These are phyloP conservation scores for Colletotrichum kahawae DNA, from an alignment of 2,329 filamentous ascomycete genomes.

Conservation along the genomic window DNA sequence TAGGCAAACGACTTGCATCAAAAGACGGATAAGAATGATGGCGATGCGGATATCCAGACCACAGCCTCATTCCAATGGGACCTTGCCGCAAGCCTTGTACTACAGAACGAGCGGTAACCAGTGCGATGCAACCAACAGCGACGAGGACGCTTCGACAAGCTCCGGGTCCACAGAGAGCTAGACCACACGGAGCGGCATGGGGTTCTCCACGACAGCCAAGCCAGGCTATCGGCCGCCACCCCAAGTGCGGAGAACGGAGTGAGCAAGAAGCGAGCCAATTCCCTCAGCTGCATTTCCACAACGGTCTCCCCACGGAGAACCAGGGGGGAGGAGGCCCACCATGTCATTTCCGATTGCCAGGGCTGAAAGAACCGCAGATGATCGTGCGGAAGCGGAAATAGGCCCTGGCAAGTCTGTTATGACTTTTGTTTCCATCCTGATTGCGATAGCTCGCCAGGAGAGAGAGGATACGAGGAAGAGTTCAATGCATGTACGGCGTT, in stretches of 20 bases:
- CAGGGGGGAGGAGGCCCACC: background rate
- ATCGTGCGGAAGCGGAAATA: background rate
- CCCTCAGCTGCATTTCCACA: slow-evolving; percentile 5
- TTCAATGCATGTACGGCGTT: slow-evolving; percentile 12
- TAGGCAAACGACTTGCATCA: background rate
- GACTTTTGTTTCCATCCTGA: background rate
- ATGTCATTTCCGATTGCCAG: background rate
- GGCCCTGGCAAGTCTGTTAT: background rate
- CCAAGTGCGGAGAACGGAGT: slow-evolving; percentile 3
- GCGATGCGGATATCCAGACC: background rate
- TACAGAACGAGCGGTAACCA: background rate
- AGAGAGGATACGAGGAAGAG: background rate
- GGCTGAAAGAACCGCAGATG: background rate
- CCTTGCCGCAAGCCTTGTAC: background rate
- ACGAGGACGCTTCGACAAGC: background rate
- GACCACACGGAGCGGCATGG: background rate
- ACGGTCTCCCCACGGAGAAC: background rate
- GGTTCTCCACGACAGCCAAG: slow-evolving; percentile 2
- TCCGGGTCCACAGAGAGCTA: background rate
- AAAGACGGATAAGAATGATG: background rate
- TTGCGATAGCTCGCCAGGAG: background rate
- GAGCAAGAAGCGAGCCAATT: slow-evolving; percentile 1
- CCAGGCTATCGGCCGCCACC: background rate
- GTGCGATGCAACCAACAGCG: background rate
- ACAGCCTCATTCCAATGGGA: background rate